Base-by-base conservation (phyloP, 2,329 filamentous ascomycete genomes). In the Dothideomycetes sp. region DNA sequence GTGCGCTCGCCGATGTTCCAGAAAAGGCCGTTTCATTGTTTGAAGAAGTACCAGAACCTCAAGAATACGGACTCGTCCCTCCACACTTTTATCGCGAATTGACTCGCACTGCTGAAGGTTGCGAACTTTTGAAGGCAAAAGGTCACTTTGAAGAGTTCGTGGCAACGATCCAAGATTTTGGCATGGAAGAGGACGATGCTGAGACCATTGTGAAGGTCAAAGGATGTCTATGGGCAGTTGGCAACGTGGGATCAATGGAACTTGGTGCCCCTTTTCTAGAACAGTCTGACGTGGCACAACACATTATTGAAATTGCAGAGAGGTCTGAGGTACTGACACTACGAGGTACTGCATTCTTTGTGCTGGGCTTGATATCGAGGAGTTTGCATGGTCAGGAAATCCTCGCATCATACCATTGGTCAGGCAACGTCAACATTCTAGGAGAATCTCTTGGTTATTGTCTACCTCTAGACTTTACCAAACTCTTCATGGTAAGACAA, bases 231-330 rank as follows among this genome's bases (percentile, higher is more conserved):
- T 98, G 91, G 91, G 91, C 91, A 0, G 87, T 98, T 1, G 91
- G 91, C 17, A 98, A 98, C 52, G 89, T 98, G 25, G 91, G 91
- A 0, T 95, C 88, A 0, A 96, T 98, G 88, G 89, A 96, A 53
- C 77, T 95, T 2, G 91, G 91, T 1, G 89, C 89, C 1, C 87
- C 87, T 0, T 98, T 98, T 59, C 70, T 98, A 3, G 91, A 95
- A 61, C 80, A 83, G 42, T 84, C 79, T 25, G 84, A 95, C 49
- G 86, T 96, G 25, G 86, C 96, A 13, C 77, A 82, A 54, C 77
- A 82, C 47, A 89, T 98, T 47, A 78, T 96, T 33, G 73, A 78
- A 48, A 95, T 98, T 56, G 91, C 91, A 1, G 85, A 94, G 59
- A 69, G 71, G 19, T 88, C 91, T 29, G 80, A 88, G 50, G 84